Evolutionary conservation across 768 basidiomycete genomes (phyloP).

Genomic region (Hericium rajendrae): DNA sequence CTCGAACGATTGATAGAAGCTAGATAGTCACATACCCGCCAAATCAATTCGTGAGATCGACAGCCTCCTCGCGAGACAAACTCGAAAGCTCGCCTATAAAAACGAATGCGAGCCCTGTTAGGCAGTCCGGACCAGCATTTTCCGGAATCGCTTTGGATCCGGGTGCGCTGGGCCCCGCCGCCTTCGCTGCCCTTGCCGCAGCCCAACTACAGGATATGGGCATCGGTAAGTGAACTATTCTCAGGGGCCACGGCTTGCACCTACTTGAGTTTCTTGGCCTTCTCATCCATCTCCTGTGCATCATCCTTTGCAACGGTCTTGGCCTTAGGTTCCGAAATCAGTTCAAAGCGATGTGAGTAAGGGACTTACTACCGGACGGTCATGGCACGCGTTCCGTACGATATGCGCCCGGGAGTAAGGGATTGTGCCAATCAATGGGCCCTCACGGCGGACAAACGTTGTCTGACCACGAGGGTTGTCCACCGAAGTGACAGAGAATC

Average conservation of each 20-base stretch:
- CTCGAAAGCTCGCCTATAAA: conserved; percentile 90
- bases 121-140: conserved; percentile 65
- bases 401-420: no score
- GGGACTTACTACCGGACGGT: no score
- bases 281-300: conserved; percentile 11
- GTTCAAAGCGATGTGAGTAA: no score
- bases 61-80: conserved; percentile 82
- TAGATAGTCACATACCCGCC: conserved; percentile 55
- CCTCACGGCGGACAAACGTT: no score
- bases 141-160: conserved; percentile 58
- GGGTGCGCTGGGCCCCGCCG: conserved; percentile 45
- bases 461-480: no score
- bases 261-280: conserved; percentile 29
- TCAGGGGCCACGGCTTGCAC: conserved; percentile 5
- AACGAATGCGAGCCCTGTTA: conserved; percentile 83
- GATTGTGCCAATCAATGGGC: no score
- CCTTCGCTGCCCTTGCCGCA: conserved; percentile 48
- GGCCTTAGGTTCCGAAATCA: conserved; percentile 10
- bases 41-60: conserved; percentile 83
- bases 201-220: conserved; percentile 29
- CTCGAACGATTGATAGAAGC: not conserved
- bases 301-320: conserved; percentile 8
- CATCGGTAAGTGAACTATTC: not conserved
- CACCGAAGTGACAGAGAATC: no score
- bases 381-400: no score